A percentile compares a stretch with the other conserved stretches of the same genome.
Conservation (phyloP, 306 rosid genomes). For the Rosa chinensis region DNA sequence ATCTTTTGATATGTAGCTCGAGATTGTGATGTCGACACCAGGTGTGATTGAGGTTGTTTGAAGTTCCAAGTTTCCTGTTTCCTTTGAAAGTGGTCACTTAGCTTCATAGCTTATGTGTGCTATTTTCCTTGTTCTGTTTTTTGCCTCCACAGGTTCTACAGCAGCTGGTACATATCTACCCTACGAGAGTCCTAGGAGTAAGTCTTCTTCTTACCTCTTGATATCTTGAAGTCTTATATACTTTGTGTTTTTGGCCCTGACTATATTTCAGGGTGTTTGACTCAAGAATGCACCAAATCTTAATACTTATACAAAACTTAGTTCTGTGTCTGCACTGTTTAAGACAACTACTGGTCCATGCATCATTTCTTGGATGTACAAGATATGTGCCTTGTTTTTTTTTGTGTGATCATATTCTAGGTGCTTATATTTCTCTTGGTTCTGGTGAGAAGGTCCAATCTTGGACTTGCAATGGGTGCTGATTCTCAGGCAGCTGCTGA, state of each 20-base stretch:
- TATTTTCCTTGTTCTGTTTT: conserved; percentile 8
- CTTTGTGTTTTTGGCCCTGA: neutral
- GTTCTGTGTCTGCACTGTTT: conserved; percentile 1
- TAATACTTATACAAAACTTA: conserved; percentile 8
- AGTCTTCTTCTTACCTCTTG: conserved; percentile 23
- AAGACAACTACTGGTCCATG: neutral
- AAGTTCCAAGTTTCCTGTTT: conserved; percentile 19
- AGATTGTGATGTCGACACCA: conserved; percentile 84
- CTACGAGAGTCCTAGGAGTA: conserved; percentile 68
- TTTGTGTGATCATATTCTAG: conserved; percentile 28
- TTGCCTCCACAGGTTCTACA: conserved; percentile 57
- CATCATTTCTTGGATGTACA: neutral
- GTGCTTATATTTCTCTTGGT: conserved; percentile 58
- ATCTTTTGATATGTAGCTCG: conserved; percentile 55
- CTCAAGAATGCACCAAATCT: conserved; percentile 9
- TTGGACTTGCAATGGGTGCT: conserved; percentile 77
- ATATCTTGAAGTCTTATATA: conserved; percentile 2
- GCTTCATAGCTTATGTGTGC: conserved; percentile 25
- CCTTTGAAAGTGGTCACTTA: conserved; percentile 9
- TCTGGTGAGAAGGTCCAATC: conserved; percentile 75
- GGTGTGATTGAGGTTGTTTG: conserved; percentile 87
- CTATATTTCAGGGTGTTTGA: conserved; percentile 12
- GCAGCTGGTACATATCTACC: conserved; percentile 71
- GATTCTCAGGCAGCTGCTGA: conserved; percentile 64
- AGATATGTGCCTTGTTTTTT: neutral